phyloP scores from a whole-genome alignment of 805 yeast species.

The Myxozyma neglecta region DNA sequence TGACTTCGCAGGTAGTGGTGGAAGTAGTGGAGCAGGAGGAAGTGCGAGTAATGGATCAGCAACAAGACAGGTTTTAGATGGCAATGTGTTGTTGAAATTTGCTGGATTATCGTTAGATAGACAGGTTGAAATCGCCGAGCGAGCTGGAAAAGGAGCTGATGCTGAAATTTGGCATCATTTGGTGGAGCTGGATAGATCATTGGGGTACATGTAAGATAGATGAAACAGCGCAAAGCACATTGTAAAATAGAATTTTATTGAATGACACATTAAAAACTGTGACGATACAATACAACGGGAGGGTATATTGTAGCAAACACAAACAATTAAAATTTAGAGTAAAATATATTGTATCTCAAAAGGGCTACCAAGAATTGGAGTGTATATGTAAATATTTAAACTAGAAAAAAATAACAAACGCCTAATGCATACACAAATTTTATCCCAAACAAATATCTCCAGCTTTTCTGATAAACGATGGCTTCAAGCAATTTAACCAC shows the following conservation, averaged over 20 bases:
- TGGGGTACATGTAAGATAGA: slow-evolving; percentile 21
- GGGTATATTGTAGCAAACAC: too few species aligned
- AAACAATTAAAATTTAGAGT: too few species aligned
- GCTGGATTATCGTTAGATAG: slow-evolving; percentile 18
- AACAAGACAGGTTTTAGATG: slow-evolving; percentile 26
- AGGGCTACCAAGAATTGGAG: background rate
- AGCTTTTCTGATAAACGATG: background rate
- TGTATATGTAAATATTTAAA: background rate
- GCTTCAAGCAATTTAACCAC: background rate
- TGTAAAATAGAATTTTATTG: background rate
- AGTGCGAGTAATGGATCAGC: slow-evolving; percentile 1
- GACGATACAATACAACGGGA: too few species aligned
- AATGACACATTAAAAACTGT: too few species aligned
- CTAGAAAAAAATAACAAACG: slow-evolving; percentile 8
- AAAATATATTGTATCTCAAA: too few species aligned
- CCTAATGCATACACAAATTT: slow-evolving; percentile 18
- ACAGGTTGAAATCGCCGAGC: slow-evolving; percentile 22
- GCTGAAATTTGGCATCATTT: slow-evolving; percentile 26
- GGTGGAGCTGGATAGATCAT: slow-evolving; percentile 28
- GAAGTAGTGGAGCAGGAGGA: background rate
- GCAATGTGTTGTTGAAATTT: slow-evolving; percentile 18
- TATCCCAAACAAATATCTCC: background rate
- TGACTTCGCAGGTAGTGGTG: slow-evolving; percentile 4
- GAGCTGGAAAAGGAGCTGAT: slow-evolving; percentile 28
- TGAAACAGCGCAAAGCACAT: background rate